Conservation (phyloP, 768 basidiomycete species). For the Jaapia argillacea region DNA sequence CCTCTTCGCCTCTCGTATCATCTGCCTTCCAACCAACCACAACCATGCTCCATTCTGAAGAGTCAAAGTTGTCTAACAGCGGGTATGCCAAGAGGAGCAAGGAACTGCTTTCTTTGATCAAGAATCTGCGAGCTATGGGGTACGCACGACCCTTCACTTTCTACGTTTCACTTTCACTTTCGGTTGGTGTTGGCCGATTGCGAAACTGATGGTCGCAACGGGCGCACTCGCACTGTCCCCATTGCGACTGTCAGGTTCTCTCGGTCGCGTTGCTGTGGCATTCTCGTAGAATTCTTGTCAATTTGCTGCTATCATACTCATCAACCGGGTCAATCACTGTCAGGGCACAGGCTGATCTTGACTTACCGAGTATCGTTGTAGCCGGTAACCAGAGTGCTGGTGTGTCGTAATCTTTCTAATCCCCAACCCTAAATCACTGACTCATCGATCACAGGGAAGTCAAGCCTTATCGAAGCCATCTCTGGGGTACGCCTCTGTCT, state of each 20-base stretch:
- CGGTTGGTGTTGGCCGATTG: too few species aligned
- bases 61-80: too few species aligned
- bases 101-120: neutral
- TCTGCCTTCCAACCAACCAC: too few species aligned
- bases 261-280: too few species aligned
- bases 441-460: conserved; percentile 23
- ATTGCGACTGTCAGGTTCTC: neutral
- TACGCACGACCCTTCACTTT: too few species aligned
- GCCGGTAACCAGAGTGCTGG: conserved; percentile 46
- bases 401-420: conserved; percentile 7
- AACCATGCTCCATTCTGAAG: too few species aligned
- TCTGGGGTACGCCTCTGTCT: conserved; percentile 24
- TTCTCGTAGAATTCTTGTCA: too few species aligned
- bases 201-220: too few species aligned
- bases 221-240: neutral
- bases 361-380: conserved; percentile 39
- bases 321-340: too few species aligned
- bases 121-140: neutral
- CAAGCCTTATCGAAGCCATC: conserved; percentile 39
- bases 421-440: neutral
- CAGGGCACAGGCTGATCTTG: conserved; percentile 34
- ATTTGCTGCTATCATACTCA: too few species aligned
- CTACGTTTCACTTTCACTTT: too few species aligned
- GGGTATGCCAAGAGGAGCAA: neutral
- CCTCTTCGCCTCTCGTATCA: too few species aligned